phyloP scores from a whole-genome alignment of 331 rosid genomes.

The Pyracantha coccinea region DNA sequence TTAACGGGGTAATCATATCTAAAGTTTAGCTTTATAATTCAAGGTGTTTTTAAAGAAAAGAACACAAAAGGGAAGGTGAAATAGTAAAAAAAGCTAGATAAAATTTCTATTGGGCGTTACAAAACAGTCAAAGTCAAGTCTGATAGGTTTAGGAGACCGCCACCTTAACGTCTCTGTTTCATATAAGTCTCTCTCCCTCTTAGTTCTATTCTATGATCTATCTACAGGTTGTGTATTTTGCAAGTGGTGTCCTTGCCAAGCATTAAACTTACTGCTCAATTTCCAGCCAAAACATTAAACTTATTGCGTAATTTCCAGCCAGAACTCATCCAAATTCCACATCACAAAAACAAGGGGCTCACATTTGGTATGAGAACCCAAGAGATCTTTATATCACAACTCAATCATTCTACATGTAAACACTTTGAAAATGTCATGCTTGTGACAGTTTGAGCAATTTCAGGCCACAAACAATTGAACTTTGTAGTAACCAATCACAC shows the following conservation, averaged over 20 bases:
- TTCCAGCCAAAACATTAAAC: too few relatives aligned
- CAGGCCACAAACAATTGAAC: not conserved
- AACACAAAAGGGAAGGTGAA: not conserved
- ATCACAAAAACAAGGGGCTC: not conserved
- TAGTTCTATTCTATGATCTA: not conserved
- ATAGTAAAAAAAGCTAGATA: not conserved
- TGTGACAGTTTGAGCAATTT: not conserved
- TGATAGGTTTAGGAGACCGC: not conserved
- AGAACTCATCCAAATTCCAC: not conserved
- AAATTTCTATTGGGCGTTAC: not conserved
- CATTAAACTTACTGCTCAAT: not conserved
- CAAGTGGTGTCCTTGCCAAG: not conserved
- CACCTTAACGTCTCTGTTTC: too few relatives aligned
- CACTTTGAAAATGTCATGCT: not conserved
- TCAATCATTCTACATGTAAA: not conserved
- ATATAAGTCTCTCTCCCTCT: not conserved
- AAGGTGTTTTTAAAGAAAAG: not conserved
- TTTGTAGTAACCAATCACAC: not conserved
- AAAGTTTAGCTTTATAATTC: not conserved
- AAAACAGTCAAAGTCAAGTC: not conserved
- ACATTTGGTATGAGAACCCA: not conserved
- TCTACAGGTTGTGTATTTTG: not conserved
- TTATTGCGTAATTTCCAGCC: not conserved
- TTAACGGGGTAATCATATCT: not conserved
- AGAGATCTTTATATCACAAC: not conserved